phyloP scores from a whole-genome alignment of 805 yeast genomes.

The Wickerhamiella hasegawae region DNA sequence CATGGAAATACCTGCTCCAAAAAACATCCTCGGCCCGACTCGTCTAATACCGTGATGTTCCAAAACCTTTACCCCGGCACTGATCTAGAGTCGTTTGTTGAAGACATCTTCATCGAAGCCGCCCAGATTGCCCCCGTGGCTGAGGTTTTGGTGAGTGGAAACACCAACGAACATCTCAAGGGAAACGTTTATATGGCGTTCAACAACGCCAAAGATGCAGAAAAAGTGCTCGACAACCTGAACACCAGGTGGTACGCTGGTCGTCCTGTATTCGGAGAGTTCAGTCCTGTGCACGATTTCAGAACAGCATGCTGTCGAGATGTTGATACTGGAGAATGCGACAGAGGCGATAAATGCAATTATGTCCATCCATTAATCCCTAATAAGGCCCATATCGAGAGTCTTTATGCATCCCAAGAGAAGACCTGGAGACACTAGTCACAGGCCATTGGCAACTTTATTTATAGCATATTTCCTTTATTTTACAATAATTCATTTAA shows the following conservation, averaged over 20 bases:
- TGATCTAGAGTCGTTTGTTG: slow-evolving; percentile 31
- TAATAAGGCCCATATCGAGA: slow-evolving; percentile 25
- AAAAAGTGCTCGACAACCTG: slow-evolving; percentile 39
- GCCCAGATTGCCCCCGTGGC: slow-evolving; percentile 35
- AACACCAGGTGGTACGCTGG: slow-evolving; percentile 72
- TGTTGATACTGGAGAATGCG: slow-evolving; percentile 46
- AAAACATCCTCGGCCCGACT: slow-evolving; percentile 44
- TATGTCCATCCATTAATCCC: slow-evolving; percentile 68
- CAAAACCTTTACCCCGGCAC: slow-evolving; percentile 44
- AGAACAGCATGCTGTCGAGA: slow-evolving; percentile 63
- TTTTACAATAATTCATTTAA: no score
- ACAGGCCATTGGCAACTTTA: neutral
- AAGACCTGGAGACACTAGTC: slow-evolving; percentile 8
- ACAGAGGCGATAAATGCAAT: slow-evolving; percentile 67
- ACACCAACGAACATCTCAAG: slow-evolving; percentile 61
- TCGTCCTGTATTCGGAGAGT: slow-evolving; percentile 63
- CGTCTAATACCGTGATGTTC: slow-evolving; percentile 48
- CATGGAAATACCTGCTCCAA: slow-evolving; percentile 80
- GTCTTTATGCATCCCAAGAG: slow-evolving; percentile 29
- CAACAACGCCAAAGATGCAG: slow-evolving; percentile 38
- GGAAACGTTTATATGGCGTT: slow-evolving; percentile 76
- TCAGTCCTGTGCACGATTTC: slow-evolving; percentile 58
- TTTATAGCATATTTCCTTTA: neutral
- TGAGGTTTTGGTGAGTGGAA: slow-evolving; percentile 63
- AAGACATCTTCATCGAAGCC: slow-evolving; percentile 55